These are phyloP conservation scores for Colletotrichum theobromicola DNA, from an alignment of 2,329 filamentous ascomycete species.

Conservation along the genomic window DNA sequence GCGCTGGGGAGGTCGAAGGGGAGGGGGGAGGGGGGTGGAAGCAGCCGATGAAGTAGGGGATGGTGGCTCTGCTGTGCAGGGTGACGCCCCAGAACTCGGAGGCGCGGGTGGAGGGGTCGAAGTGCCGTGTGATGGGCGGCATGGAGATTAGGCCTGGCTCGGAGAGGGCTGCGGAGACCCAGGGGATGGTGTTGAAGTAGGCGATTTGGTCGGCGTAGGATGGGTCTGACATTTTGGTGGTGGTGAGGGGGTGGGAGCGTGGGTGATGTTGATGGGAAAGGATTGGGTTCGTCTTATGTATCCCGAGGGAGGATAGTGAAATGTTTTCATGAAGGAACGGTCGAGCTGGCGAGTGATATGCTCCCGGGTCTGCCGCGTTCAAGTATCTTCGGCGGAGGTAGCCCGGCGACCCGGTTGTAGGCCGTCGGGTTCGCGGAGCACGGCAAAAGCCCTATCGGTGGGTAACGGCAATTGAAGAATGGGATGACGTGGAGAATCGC, in stretches of 20 bases:
- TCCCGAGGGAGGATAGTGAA: too few species aligned
- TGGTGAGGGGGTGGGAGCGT: neutral
- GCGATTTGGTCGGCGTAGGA: neutral
- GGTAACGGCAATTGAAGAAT: neutral
- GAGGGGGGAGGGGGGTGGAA: neutral
- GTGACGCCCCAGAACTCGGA: neutral
- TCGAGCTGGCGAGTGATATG: rapidly evolving
- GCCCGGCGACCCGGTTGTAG: neutral
- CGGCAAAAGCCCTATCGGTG: neutral
- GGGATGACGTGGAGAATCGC: neutral
- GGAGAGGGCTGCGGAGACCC: neutral
- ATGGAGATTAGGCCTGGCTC: neutral
- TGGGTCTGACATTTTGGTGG: neutral
- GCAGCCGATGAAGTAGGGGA: neutral
- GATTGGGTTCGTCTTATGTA: too few species aligned
- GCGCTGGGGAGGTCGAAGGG: too few species aligned
- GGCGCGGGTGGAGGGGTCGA: neutral
- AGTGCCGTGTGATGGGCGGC: neutral
- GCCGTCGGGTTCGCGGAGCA: neutral
- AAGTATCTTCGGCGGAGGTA: neutral
- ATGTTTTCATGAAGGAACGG: too few species aligned
- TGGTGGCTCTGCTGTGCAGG: neutral
- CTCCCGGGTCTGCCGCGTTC: neutral
- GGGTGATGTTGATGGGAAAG: too few species aligned
- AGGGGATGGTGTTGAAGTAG: neutral